Conservation (phyloP, 2,329 filamentous ascomycete genomes). For the Microsporum audouinii region DNA sequence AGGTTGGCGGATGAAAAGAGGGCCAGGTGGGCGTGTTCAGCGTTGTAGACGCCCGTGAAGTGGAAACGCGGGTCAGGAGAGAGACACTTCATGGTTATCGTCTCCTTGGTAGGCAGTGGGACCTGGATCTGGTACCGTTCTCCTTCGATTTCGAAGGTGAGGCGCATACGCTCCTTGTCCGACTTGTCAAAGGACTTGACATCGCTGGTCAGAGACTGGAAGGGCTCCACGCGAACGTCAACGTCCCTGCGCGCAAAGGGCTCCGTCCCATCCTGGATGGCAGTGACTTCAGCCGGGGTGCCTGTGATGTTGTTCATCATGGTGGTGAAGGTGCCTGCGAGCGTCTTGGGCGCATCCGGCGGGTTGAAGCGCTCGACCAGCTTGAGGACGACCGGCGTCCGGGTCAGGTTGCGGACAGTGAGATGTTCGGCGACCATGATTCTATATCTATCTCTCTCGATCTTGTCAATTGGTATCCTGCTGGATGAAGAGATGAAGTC, state of each 20-base stretch:
- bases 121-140: conserved; percentile 62
- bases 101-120: conserved; percentile 50
- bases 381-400: conserved; percentile 60
- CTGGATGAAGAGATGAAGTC: neutral
- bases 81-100: conserved; percentile 50
- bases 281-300: conserved; percentile 35
- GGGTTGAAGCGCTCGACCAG: conserved; percentile 61
- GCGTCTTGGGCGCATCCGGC: conserved; percentile 32
- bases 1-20: conserved; percentile 62
- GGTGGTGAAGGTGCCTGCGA: conserved; percentile 40
- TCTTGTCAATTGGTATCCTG: neutral
- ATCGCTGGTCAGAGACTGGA: conserved; percentile 52
- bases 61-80: conserved; percentile 41
- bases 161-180: conserved; percentile 54
- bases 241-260: conserved; percentile 53
- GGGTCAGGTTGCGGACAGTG: conserved; percentile 72
- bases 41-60: conserved; percentile 57
- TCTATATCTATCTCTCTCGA: neutral
- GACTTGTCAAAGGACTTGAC: conserved; percentile 48
- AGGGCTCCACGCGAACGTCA: conserved; percentile 54
- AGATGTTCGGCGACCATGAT: conserved; percentile 31
- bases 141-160: conserved; percentile 57
- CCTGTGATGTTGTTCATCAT: conserved; percentile 29
- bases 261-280: conserved; percentile 41
- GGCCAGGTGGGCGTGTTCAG: conserved; percentile 41